Conservation (phyloP, 2,329 filamentous ascomycete genomes). For the Botrytis paeoniae region DNA sequence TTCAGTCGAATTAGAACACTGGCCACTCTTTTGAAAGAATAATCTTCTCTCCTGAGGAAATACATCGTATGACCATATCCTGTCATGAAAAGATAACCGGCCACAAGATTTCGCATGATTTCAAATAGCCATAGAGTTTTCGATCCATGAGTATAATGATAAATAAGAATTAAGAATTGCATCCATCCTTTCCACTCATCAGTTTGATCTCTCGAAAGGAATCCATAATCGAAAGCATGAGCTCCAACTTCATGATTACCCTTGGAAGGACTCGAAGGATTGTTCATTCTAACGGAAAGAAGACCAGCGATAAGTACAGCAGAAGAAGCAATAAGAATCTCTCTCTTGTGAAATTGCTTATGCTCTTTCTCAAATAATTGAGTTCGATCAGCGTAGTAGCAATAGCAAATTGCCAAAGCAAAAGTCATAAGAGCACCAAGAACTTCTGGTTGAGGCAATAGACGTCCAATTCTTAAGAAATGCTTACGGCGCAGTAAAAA, state of each 20-base stretch:
- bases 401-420: slow-evolving; percentile 41
- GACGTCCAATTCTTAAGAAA: slow-evolving; percentile 20
- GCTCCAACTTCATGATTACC: slow-evolving; percentile 5
- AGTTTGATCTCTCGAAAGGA: slow-evolving; percentile 54
- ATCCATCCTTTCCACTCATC: slow-evolving; percentile 68
- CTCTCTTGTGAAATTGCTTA: slow-evolving; percentile 43
- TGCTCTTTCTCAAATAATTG: slow-evolving; percentile 51
- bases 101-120: slow-evolving; percentile 51
- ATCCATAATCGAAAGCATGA: slow-evolving; percentile 37
- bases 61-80: slow-evolving; percentile 60
- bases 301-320: slow-evolving; percentile 36
- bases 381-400: slow-evolving; percentile 54
- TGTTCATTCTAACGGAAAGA: slow-evolving; percentile 34
- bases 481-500: slow-evolving; percentile 27
- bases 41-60: slow-evolving; percentile 55
- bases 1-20: slow-evolving; percentile 56
- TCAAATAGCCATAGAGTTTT: slow-evolving; percentile 52
- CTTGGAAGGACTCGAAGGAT: slow-evolving; percentile 1
- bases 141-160: slow-evolving; percentile 56
- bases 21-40: slow-evolving; percentile 51
- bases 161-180: slow-evolving; percentile 54
- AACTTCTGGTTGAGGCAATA: slow-evolving; percentile 26
- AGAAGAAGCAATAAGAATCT: slow-evolving; percentile 37
- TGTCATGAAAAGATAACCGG: slow-evolving; percentile 60
- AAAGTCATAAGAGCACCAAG: slow-evolving; percentile 28